A percentile compares a stretch with the other conserved stretches of the same genome.
phyloP scores from a whole-genome alignment of 2,329 filamentous ascomycete genomes.

The Colletotrichum shisoi region DNA sequence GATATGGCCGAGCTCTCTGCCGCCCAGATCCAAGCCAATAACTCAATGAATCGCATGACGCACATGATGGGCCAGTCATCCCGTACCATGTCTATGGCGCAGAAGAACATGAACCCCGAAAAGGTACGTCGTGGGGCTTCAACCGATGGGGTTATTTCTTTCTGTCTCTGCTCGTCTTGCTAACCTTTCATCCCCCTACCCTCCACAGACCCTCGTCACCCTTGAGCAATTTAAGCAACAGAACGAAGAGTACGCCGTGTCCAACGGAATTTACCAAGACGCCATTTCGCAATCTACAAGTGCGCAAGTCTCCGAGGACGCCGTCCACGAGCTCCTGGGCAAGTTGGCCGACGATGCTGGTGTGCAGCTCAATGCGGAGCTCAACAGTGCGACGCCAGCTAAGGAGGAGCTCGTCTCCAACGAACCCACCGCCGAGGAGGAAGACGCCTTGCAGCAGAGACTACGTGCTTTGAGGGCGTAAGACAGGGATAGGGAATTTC shows the following conservation, averaged over 20 bases:
- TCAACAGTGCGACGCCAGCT: constrained; percentile 65
- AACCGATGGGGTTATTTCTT: no score
- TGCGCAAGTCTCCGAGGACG: constrained; percentile 77
- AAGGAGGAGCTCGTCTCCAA: constrained; percentile 67
- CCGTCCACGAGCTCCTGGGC: constrained; percentile 83
- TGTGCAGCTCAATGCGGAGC: constrained; percentile 79
- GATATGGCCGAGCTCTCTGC: constrained; percentile 69
- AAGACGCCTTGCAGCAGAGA: constrained; percentile 74
- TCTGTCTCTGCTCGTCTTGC: not conserved
- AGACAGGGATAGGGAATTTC: not conserved
- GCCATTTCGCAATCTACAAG: constrained; percentile 81
- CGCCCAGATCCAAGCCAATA: constrained; percentile 70
- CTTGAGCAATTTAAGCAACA: constrained; percentile 69
- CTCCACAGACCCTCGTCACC: constrained; percentile 61
- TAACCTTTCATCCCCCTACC: not conserved
- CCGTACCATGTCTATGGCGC: constrained; percentile 65
- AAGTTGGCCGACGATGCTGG: constrained; percentile 90
- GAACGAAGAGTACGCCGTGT: constrained; percentile 71
- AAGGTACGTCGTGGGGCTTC: constrained; percentile 50
- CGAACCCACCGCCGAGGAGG: constrained; percentile 78
- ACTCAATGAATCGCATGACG: constrained; percentile 71
- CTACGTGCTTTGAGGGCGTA: constrained; percentile 64
- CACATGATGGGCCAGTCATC: constrained; percentile 69
- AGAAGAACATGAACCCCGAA: constrained; percentile 67
- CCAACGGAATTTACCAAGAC: constrained; percentile 81